Evolutionary conservation across 2,329 filamentous ascomycete genomes (phyloP).

Genomic region (Ophiocordyceps sinensis): DNA sequence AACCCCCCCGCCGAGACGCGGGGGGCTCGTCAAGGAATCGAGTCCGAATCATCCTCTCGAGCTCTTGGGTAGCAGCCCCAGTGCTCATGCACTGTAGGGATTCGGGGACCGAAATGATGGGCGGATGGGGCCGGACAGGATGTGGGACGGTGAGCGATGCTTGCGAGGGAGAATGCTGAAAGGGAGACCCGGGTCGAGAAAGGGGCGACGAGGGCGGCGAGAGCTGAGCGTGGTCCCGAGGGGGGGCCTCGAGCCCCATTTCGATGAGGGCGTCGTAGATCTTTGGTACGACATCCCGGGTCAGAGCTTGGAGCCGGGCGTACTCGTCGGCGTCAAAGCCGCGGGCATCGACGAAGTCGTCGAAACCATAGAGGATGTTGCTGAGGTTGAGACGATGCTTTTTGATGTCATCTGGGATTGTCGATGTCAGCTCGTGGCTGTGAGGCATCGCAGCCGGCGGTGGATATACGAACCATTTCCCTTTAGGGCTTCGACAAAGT

Average conservation of each 20-base stretch:
- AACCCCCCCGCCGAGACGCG: background rate
- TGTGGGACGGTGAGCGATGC: background rate
- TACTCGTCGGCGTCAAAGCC: conserved; percentile 37
- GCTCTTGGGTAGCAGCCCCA: conserved; percentile 14
- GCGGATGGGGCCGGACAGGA: background rate
- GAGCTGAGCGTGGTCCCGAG: conserved; percentile 12
- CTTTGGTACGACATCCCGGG: conserved; percentile 31
- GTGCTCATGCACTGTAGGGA: background rate
- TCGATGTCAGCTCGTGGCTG: background rate
- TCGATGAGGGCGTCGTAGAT: conserved; percentile 36
- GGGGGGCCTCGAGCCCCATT: conserved; percentile 32
- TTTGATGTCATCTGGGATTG: conserved; percentile 31
- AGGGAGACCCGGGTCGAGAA: conserved; percentile 3
- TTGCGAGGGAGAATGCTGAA: conserved; percentile 1
- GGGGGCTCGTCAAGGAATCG: background rate
- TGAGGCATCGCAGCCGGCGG: background rate
- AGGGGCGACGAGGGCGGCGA: conserved; percentile 14
- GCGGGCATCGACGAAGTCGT: conserved; percentile 35
- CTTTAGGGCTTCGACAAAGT: conserved; percentile 36
- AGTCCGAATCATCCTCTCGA: conserved; percentile 11
- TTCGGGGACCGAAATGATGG: background rate
- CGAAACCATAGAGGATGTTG: conserved; percentile 40
- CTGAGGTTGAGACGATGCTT: conserved; percentile 31
- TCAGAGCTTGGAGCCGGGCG: conserved; percentile 29
- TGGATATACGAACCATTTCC: conserved; percentile 32